Conservation (phyloP, 2,329 filamentous ascomycete genomes). For the Aspergillus sp. region DNA sequence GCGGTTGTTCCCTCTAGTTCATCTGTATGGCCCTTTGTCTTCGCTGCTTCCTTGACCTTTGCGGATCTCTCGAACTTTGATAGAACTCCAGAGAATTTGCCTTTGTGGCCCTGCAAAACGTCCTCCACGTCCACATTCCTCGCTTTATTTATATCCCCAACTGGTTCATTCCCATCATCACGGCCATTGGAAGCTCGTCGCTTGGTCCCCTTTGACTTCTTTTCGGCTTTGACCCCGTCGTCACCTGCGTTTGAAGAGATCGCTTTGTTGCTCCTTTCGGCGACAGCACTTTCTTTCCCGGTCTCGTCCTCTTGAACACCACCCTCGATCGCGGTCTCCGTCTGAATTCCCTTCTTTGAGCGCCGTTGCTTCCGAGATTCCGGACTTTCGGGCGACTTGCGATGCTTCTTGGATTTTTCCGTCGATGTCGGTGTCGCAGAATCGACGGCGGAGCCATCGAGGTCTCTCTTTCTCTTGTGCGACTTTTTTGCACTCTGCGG, state of each 20-base stretch:
- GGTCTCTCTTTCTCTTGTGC: constrained; percentile 29
- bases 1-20: constrained; percentile 6
- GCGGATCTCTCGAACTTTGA: constrained; percentile 34
- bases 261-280: constrained; percentile 19
- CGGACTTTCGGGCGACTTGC: constrained; percentile 11
- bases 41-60: constrained; percentile 13
- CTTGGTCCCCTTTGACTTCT: constrained; percentile 31
- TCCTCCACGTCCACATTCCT: neutral
- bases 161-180: constrained; percentile 7
- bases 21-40: constrained; percentile 9
- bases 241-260: constrained; percentile 16
- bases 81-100: constrained; percentile 29
- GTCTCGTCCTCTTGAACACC: constrained; percentile 24
- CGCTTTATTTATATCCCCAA: constrained; percentile 20
- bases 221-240: constrained; percentile 13
- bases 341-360: constrained; percentile 18
- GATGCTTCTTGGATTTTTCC: constrained; percentile 31
- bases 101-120: constrained; percentile 11
- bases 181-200: constrained; percentile 21
- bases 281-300: constrained; percentile 21
- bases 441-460: constrained; percentile 16
- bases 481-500: constrained; percentile 17
- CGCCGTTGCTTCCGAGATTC: constrained; percentile 22
- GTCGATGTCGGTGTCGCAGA: constrained; percentile 23
- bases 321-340: constrained; percentile 15